Base-by-base conservation (phyloP, 2,329 filamentous ascomycete species). In the Penicillium occitanis region DNA sequence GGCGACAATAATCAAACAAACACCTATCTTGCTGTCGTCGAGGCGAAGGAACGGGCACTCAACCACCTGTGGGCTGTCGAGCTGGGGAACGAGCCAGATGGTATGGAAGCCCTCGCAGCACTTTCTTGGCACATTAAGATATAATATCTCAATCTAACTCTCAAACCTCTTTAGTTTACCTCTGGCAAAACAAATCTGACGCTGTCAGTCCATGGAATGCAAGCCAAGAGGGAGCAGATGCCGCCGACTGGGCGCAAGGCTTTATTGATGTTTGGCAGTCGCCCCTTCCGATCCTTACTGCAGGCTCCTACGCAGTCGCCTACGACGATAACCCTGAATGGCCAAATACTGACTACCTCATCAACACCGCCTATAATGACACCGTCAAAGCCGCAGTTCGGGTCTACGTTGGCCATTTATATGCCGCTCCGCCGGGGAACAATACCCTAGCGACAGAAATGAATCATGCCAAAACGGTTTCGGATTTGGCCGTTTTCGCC, bases 351-450 rank as follows among this genome's bases (percentile, higher is more conserved):
- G 53, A 58, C 53, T 58, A 58, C 14, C 53, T 58, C 30, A 58
- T 58, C 13, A 11, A 58, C 22, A 58, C 53, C 5, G 53, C 53
- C 28, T 58, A 58, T 40, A 58, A 58, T 58, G 53, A 58, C 10
- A 37, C 53, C 6, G 53, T 58, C 53, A 58, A 58, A n/a, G 33
- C 28, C 33, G 53, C 53, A 33, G 53, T 58, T 33, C 14, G 19
- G 53, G 53, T 58, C 53, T 58, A 58, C 10, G 53, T 58, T 58
- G 53, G 53, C 11, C 53, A 58, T 58, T 58, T 58, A 58, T 58
- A 58, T 58, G 53, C 25, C 28, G 30, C 53, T 40, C 53, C 53
- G 33, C 53, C 53, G 14, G 53, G 30, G 13, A 58, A 58, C 53
- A 58, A 33, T 40, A 58, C 53, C 14, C 53, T 58, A 8, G 53